Evolutionary conservation across 2,329 filamentous ascomycete genomes (phyloP), one percentile per base, ranked within the genome.

Genomic region (Aspergillus brasiliensis): DNA sequence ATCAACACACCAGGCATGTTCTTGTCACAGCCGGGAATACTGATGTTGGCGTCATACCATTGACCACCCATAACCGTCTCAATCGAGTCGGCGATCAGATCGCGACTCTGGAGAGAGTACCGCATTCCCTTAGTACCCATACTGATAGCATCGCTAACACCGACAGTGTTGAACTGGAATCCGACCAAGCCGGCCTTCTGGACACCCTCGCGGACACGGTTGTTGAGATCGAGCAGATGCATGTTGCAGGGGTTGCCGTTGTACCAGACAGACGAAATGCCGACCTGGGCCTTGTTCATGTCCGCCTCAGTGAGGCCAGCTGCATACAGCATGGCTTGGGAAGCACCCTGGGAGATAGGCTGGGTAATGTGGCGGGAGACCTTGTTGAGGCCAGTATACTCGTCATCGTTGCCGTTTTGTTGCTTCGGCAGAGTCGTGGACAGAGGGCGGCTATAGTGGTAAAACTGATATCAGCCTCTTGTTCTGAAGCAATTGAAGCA

Each of bases 1-100:
- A 95, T 95, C 70, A 92, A 81, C 11, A 95, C 91, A 77, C 91
- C 91, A 1, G 92, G 92, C 95, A 99, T 98, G 81, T 99, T 99
- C 87, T 99, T 99, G 85, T 99, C 95, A 79, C 95, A 99, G 51
- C 95, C 95, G 13, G 95, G 95, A 70, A 99, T 90, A 56, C 92
- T 96, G 74, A 99, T 90, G 78, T 98, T 98, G 68, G 88, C 94
- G 77, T 99, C 95, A 75, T 99, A 98, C 92, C 93, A 98, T 80
- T 99, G 95, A 15, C 92, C 95, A 67, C 92, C 90, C 93, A 98
- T 99, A 70, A 99, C 95, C 5, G 95, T 98, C 84, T 99, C 95
- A 72, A 99, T 96, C 63, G 91, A 96, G 80, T 99, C 95, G 71
- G 95, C 95, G 70, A 99, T 99, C 71, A 99, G 86, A 78, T 99